Evolutionary conservation across 1,284 basidiomycete species (phyloP).

Genomic region (Pterulicium gracile): DNA sequence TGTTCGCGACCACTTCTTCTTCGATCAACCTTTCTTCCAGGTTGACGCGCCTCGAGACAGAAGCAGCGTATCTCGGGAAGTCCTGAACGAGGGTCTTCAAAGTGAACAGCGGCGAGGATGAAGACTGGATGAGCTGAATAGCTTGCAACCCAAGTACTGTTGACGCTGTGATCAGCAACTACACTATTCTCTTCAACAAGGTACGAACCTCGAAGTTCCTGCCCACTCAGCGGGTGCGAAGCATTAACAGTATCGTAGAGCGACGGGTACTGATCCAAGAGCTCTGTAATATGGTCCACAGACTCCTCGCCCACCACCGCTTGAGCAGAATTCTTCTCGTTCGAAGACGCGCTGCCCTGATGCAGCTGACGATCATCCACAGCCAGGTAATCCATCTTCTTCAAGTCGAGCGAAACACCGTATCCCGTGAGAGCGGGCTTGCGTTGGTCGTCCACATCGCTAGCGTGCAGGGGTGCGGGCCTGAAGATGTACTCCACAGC

Average conservation of each 20-base stretch:
- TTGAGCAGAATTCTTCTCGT: conserved; percentile 14
- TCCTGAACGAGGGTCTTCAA: conserved; percentile 73
- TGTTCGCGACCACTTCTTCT: conserved; percentile 52
- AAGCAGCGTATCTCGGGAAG: conserved; percentile 77
- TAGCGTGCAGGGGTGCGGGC: conserved; percentile 29
- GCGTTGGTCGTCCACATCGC: conserved; percentile 10
- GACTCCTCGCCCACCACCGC: conserved; percentile 15
- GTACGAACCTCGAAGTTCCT: conserved; percentile 46
- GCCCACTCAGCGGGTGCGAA: conserved; percentile 43
- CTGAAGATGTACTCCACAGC: conserved; percentile 68
- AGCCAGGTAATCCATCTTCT: conserved; percentile 95
- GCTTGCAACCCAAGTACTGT: conserved; percentile 67
- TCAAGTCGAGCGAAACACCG: conserved; percentile 86
- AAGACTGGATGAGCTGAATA: conserved; percentile 59
- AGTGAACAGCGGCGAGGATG: conserved; percentile 45
- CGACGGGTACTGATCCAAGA: conserved; percentile 45
- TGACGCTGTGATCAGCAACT: too few species aligned
- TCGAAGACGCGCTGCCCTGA: conserved; percentile 13
- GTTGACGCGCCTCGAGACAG: conserved; percentile 56
- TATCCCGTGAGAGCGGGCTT: conserved; percentile 70
- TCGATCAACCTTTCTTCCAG: conserved; percentile 37
- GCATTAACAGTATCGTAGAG: conserved; percentile 27
- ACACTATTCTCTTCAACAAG: too few species aligned
- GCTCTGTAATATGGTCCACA: conserved; percentile 32
- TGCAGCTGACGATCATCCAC: conserved; percentile 67